Percentiles rank a stretch among this genome's conserved stretches.
Conservation (phyloP, 192 early-diverging fungal genomes). For the Gigaspora rosea region DNA sequence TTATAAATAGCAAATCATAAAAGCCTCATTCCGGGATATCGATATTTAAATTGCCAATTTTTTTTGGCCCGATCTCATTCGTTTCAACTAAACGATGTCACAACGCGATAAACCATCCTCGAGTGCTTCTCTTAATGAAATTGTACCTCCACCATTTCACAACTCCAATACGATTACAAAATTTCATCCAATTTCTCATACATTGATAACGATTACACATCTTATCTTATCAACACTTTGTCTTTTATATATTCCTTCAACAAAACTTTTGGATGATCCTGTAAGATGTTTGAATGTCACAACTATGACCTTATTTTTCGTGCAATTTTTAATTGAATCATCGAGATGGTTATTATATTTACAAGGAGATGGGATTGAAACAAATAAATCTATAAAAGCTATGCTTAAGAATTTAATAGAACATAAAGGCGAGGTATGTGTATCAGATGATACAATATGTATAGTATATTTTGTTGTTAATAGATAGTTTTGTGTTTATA, state of each 20-base stretch:
- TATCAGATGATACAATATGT: no score
- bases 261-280: conserved; percentile 19
- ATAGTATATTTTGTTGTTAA: background rate
- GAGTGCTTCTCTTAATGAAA: background rate
- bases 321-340: conserved; percentile 24
- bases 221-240: conserved; percentile 1
- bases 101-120: no score
- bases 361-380: conserved; percentile 1
- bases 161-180: background rate
- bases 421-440: conserved; percentile 10
- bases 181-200: conserved; percentile 11
- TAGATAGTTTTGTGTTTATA: background rate
- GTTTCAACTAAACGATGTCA: no score
- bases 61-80: no score
- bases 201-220: conserved; percentile 8
- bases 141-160: background rate
- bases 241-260: conserved; percentile 16
- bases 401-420: background rate
- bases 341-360: conserved; percentile 22
- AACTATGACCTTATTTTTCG: background rate
- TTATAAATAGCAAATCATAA: no score
- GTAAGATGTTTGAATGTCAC: conserved; percentile 1
- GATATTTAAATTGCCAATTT: no score
- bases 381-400: background rate
- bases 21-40: no score